Evolutionary conservation across 768 basidiomycete genomes (phyloP).

Genomic region (Amanita jacksonii): DNA sequence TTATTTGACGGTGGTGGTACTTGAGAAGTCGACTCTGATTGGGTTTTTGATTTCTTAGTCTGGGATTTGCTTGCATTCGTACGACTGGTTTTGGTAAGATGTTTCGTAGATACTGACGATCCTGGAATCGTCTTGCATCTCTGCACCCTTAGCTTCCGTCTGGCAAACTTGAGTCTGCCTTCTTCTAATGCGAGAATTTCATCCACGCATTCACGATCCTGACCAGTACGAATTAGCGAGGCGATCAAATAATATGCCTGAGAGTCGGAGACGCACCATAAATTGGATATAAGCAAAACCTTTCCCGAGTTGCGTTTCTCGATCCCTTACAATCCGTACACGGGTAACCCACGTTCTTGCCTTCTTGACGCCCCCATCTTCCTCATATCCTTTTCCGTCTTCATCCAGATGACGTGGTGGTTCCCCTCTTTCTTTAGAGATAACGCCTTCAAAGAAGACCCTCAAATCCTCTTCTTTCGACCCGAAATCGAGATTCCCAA

Average conservation of each 20-base stretch:
- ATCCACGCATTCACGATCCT: slow-evolving; percentile 92
- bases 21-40: slow-evolving; percentile 7
- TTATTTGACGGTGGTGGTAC: slow-evolving; percentile 2
- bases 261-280: slow-evolving; percentile 42
- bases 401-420: slow-evolving; percentile 24
- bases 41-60: slow-evolving; percentile 11
- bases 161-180: slow-evolving; percentile 79
- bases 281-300: slow-evolving; percentile 94
- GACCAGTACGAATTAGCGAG: neutral
- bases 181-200: slow-evolving; percentile 79
- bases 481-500: slow-evolving; percentile 90
- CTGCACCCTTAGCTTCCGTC: slow-evolving; percentile 86
- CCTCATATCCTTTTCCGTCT: slow-evolving; percentile 19
- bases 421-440: slow-evolving; percentile 62
- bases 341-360: slow-evolving; percentile 59
- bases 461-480: slow-evolving; percentile 86
- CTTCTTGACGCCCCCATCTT: slow-evolving; percentile 22
- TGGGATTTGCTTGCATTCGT: no score
- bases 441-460: slow-evolving; percentile 72
- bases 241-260: neutral
- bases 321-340: slow-evolving; percentile 85
- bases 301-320: slow-evolving; percentile 88
- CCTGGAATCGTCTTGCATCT: slow-evolving; percentile 72
- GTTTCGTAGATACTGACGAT: slow-evolving; percentile 18
- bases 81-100: no score